A percentile compares a stretch with the other conserved stretches of the same genome.
Evolutionary conservation across 2,329 filamentous ascomycete species (phyloP).

Genomic region (Curvularia eragrostidis): DNA sequence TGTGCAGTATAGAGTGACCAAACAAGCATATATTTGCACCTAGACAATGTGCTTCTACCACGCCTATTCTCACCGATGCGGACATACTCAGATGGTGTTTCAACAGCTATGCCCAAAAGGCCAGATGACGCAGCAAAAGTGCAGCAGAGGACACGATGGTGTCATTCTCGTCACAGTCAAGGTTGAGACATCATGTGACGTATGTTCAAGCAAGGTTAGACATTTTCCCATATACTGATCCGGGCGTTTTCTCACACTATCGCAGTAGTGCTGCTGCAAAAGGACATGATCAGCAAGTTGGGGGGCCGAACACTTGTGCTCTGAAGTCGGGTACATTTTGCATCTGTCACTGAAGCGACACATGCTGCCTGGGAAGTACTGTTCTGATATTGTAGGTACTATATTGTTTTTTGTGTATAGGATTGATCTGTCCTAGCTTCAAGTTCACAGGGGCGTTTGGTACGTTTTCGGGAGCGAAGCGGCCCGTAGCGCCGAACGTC

Average conservation of each 20-base stretch:
- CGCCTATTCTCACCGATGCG: constrained; percentile 55
- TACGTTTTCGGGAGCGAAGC: constrained; percentile 13
- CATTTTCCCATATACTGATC: background rate
- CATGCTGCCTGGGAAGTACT: background rate
- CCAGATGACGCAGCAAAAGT: constrained; percentile 44
- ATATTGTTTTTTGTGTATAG: background rate
- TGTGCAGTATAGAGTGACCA: background rate
- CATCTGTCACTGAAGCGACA: too few species aligned
- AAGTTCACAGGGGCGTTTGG: background rate
- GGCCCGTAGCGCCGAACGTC: constrained; percentile 17
- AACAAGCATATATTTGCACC: too few species aligned
- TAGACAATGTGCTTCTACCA: constrained; percentile 57
- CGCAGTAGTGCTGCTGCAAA: background rate
- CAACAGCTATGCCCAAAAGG: constrained; percentile 39
- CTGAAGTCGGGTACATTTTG: background rate
- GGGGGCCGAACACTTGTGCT: background rate
- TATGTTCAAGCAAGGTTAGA: constrained; percentile 34
- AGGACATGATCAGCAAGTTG: background rate
- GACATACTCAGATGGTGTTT: constrained; percentile 52
- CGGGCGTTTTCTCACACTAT: background rate
- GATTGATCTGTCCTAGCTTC: background rate
- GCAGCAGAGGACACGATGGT: constrained; percentile 39
- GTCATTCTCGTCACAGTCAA: constrained; percentile 41
- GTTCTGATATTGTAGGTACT: background rate
- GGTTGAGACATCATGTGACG: constrained; percentile 36